These are phyloP conservation scores for Taiwanofungus camphoratus DNA, from an alignment of 1,284 basidiomycete genomes.

Conservation along the genomic window DNA sequence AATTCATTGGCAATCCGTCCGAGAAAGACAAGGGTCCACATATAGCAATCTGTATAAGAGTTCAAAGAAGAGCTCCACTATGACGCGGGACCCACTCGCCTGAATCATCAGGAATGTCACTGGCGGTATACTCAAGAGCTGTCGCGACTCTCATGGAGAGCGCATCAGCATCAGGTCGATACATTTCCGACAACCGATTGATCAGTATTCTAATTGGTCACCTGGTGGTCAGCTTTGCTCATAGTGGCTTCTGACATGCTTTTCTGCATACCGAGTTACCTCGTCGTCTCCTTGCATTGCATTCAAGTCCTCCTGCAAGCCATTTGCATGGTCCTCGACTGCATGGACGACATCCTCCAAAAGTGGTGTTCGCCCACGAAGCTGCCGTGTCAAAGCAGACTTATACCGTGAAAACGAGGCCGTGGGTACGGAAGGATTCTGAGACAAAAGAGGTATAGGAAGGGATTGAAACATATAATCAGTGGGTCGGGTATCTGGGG, in stretches of 20 bases:
- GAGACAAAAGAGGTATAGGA: conserved; percentile 39
- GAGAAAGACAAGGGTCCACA: conserved; percentile 34
- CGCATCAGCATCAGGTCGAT: conserved; percentile 43
- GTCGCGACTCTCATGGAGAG: conserved; percentile 36
- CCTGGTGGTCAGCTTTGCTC: no score
- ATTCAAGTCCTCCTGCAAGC: conserved; percentile 53
- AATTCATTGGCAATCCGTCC: conserved; percentile 33
- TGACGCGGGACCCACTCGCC: conserved; percentile 25
- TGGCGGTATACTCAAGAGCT: conserved; percentile 32
- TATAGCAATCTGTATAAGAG: conserved; percentile 12
- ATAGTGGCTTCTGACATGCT: background rate
- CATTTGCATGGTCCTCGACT: conserved; percentile 50
- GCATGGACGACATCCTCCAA: conserved; percentile 51
- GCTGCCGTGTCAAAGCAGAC: conserved; percentile 46
- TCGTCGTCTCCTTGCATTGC: conserved; percentile 36
- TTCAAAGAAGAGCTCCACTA: background rate
- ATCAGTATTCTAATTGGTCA: conserved; percentile 38
- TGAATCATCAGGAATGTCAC: conserved; percentile 25
- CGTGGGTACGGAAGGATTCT: conserved; percentile 35
- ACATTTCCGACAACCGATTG: conserved; percentile 34
- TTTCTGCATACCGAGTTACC: conserved; percentile 31
- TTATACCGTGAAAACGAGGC: conserved; percentile 55
- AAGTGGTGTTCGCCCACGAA: conserved; percentile 52
- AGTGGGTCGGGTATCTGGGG: conserved; percentile 44
- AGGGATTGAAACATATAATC: conserved; percentile 51